phyloP scores from a whole-genome alignment of 176 grass and related monocot genomes.

The Cenchrus fungigraminus region DNA sequence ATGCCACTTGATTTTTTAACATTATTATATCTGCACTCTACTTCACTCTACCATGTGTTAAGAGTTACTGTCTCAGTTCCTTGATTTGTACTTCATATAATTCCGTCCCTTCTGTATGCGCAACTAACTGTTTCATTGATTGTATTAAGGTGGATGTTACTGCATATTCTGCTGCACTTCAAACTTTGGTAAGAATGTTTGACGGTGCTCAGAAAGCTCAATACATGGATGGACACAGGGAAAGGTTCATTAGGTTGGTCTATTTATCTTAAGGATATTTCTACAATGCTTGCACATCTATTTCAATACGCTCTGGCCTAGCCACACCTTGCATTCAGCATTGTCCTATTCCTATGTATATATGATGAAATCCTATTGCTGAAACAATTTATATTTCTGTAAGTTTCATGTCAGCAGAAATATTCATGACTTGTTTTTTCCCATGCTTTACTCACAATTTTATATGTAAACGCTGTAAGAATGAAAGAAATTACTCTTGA shows the following conservation, averaged over 20 bases:
- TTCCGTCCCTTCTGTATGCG: background rate
- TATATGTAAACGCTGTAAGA: background rate
- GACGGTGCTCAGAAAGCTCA: conserved; percentile 51
- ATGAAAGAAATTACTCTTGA: background rate
- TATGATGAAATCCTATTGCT: background rate
- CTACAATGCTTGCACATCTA: conserved; percentile 6
- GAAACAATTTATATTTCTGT: background rate
- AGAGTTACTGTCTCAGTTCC: background rate
- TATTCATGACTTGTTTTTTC: background rate
- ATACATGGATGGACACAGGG: conserved; percentile 69
- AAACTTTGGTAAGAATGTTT: conserved; percentile 46
- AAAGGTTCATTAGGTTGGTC: conserved; percentile 68
- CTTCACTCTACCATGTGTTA: background rate
- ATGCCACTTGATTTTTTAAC: background rate
- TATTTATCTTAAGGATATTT: background rate
- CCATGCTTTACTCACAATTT: background rate
- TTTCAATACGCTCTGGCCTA: background rate
- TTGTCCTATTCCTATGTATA: background rate
- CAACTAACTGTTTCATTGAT: background rate
- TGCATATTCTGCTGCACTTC: background rate
- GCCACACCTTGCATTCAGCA: conserved; percentile 4
- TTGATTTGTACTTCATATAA: background rate
- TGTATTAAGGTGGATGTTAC: background rate
- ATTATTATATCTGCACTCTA: conserved; percentile 14
- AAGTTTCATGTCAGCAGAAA: background rate